Evolutionary conservation across 441 rosid species (phyloP).

Genomic region (Bocquillonia castaneifolia): DNA sequence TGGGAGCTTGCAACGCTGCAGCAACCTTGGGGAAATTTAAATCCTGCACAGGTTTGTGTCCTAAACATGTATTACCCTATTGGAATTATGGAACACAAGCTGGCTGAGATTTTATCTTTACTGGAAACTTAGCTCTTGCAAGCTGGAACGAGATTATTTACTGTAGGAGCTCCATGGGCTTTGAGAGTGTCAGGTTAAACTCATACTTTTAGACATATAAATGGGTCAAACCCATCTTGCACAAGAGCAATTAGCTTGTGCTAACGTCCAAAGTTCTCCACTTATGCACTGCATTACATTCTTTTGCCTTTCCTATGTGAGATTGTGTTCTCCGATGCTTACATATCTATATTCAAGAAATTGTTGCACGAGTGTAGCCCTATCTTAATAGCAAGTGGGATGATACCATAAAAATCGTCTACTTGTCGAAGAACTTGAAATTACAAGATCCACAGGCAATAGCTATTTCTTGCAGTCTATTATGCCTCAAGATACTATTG

Average conservation of each 20-base stretch:
- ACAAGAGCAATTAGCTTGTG: no score
- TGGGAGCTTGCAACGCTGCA: constrained; percentile 98
- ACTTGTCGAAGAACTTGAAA: neutral
- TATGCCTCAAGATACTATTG: neutral
- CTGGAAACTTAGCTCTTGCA: constrained; percentile 1
- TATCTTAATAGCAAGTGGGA: neutral
- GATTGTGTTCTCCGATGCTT: no score
- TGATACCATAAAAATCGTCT: constrained; percentile 5
- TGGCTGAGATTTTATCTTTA: neutral
- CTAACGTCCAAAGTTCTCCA: no score
- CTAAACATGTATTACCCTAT: constrained; percentile 10
- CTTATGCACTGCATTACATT: no score
- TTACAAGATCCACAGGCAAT: neutral
- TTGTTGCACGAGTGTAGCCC: neutral
- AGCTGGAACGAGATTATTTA: neutral
- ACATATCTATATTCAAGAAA: neutral
- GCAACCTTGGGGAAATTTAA: constrained; percentile 90
- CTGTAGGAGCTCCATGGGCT: neutral
- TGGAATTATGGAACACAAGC: neutral
- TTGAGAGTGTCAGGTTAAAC: no score
- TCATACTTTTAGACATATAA: no score
- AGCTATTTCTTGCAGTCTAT: neutral
- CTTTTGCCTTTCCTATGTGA: no score
- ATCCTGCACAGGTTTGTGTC: constrained; percentile 86
- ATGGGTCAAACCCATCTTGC: no score